A percentile compares a stretch with the other conserved stretches of the same genome.
Conservation (phyloP, 2,329 filamentous ascomycete species). For the Diplodia scrobiculata region DNA sequence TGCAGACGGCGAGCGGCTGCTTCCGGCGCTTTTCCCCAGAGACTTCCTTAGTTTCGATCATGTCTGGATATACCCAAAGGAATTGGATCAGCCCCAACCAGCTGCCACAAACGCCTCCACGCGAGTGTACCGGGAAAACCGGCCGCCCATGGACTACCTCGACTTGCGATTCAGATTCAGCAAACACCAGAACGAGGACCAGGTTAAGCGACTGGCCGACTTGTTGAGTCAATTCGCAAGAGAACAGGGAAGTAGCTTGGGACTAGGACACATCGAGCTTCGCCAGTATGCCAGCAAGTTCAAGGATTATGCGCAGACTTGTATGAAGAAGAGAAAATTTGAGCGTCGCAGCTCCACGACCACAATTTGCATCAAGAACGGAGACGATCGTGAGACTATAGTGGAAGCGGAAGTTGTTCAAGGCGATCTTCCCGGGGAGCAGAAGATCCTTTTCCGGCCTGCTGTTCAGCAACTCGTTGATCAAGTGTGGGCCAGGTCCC, state of each 20-base stretch:
- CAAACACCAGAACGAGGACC: not conserved
- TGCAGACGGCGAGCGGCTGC: too few relatives aligned
- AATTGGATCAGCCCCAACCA: not conserved
- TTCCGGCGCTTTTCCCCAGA: not conserved
- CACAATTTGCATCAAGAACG: not conserved
- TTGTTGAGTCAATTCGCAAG: not conserved
- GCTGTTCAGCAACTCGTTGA: not conserved
- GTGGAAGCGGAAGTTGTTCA: not conserved
- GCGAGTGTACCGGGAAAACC: not conserved
- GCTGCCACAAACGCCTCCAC: not conserved
- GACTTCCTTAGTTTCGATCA: constrained; percentile 16
- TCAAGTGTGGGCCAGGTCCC: not conserved
- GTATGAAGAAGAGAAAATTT: not conserved
- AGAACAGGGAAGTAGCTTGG: not conserved
- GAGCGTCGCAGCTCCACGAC: not conserved
- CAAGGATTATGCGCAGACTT: not conserved
- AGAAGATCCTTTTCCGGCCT: not conserved
- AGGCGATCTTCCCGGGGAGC: not conserved
- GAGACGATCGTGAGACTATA: not conserved
- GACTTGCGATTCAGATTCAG: constrained; percentile 31
- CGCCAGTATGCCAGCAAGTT: not conserved
- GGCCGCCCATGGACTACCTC: constrained; percentile 18
- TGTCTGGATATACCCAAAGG: constrained; percentile 29
- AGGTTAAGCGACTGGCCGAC: not conserved
- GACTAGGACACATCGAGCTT: not conserved